Evolutionary conservation across 2,329 filamentous ascomycete genomes (phyloP).

Genomic region (Fusarium redolens): DNA sequence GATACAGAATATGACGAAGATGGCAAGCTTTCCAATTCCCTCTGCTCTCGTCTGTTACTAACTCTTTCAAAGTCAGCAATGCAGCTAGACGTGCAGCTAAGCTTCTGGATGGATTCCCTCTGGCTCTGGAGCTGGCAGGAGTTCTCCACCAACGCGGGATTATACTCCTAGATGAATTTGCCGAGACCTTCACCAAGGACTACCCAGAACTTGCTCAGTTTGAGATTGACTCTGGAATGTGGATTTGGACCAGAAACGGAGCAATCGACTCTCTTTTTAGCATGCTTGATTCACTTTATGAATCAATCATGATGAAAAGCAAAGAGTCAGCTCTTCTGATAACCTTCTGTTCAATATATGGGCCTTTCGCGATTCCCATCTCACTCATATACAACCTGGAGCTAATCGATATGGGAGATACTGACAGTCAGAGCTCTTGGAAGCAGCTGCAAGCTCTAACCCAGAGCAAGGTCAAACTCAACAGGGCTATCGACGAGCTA

Average conservation of each 20-base stretch:
- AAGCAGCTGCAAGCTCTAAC: neutral
- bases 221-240: neutral
- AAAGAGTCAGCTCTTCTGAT: neutral
- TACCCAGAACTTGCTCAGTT: neutral
- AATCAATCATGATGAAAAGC: neutral
- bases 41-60: neutral
- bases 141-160: neutral
- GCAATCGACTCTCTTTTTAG: neutral
- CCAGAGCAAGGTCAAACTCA: neutral
- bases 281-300: neutral
- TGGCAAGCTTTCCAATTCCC: neutral
- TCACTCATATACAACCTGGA: neutral
- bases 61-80: neutral
- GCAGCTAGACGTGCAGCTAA: neutral
- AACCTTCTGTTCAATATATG: neutral
- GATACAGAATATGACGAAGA: accelerated
- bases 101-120: neutral
- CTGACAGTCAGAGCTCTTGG: neutral
- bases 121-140: neutral
- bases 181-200: neutral
- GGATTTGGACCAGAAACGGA: neutral
- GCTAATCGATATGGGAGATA: neutral
- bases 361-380: neutral
- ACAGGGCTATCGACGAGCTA: neutral
- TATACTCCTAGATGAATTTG: neutral